phyloP scores from a whole-genome alignment of 148 eudicot species.

The Mesembryanthemum crystallinum region DNA sequence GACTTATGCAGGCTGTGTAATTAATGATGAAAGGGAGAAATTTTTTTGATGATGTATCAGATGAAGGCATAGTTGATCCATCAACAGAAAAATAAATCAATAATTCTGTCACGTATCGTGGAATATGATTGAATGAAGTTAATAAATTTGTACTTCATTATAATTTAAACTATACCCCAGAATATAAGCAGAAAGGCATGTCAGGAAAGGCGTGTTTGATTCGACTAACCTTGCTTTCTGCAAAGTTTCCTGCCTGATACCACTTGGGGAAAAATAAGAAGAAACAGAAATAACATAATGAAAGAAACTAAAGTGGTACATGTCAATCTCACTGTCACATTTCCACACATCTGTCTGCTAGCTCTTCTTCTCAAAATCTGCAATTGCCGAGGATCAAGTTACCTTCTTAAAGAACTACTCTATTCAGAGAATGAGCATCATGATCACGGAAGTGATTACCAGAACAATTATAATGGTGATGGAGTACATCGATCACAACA shows the following conservation, averaged over 20 bases:
- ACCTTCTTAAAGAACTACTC: slow-evolving; percentile 17
- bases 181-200: too few species aligned
- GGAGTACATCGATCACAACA: too few species aligned
- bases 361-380: slow-evolving; percentile 6
- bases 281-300: neutral
- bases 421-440: slow-evolving; percentile 16
- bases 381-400: slow-evolving; percentile 22
- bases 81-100: too few species aligned
- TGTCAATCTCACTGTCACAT: neutral
- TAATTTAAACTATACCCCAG: too few species aligned
- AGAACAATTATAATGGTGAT: neutral
- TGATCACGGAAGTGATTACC: slow-evolving; percentile 10
- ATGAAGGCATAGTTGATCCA: neutral
- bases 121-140: too few species aligned
- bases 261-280: too few species aligned
- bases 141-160: too few species aligned
- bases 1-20: neutral
- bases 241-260: neutral
- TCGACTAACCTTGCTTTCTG: neutral
- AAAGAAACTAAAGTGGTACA: slow-evolving; percentile 1
- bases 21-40: neutral
- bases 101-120: too few species aligned
- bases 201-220: neutral
- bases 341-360: neutral
- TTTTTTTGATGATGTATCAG: neutral